These are phyloP conservation scores for Sarocladium kiliense DNA, from an alignment of 2,329 filamentous ascomycete genomes.

Conservation along the genomic window DNA sequence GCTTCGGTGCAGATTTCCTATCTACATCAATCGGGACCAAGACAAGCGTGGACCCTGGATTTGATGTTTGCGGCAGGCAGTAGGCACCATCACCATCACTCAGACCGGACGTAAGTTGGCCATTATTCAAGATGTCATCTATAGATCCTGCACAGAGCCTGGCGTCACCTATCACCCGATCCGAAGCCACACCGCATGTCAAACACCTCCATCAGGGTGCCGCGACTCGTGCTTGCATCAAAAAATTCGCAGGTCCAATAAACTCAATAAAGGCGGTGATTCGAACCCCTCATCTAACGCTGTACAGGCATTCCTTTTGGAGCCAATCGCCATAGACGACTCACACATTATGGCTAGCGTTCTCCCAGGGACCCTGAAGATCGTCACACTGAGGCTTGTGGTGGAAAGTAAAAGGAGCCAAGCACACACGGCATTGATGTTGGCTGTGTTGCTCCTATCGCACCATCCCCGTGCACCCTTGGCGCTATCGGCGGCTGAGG, in stretches of 20 bases:
- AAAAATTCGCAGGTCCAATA: background rate
- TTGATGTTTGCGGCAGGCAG: background rate
- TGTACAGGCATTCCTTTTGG: background rate
- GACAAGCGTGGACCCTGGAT: background rate
- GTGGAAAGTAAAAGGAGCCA: background rate
- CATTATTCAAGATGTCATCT: no score
- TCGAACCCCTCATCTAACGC: background rate
- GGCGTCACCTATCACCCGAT: background rate
- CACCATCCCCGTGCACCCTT: background rate
- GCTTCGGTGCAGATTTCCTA: background rate
- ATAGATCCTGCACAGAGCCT: background rate
- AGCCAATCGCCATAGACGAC: background rate
- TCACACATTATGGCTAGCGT: background rate
- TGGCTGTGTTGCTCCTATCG: background rate
- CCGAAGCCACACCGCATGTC: background rate
- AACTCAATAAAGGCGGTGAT: background rate
- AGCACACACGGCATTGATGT: background rate
- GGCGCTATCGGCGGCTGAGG: conserved; percentile 4
- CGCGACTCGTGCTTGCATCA: background rate
- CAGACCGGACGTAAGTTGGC: no score
- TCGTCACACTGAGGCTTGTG: background rate
- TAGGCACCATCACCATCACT: background rate
- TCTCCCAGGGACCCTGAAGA: background rate
- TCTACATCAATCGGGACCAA: background rate
- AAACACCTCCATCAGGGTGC: background rate